Evolutionary conservation across 768 basidiomycete genomes (phyloP).

Genomic region (Suillus alpinus): DNA sequence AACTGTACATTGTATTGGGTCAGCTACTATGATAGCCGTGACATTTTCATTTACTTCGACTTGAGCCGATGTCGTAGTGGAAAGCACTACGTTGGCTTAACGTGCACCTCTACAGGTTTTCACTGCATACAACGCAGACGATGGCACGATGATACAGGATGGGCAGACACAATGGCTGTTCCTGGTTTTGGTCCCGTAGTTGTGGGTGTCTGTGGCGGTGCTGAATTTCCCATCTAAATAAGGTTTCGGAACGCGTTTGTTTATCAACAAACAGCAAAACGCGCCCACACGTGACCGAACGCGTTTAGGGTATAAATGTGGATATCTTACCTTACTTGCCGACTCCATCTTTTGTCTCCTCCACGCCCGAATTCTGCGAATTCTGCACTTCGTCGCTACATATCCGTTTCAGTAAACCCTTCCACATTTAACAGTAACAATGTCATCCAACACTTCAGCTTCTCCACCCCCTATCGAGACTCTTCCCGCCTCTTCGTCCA

Average conservation of each 20-base stretch:
- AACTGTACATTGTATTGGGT: background rate
- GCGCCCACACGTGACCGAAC: conserved; percentile 9
- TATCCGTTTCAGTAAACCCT: background rate
- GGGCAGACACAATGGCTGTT: background rate
- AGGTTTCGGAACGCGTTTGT: conserved; percentile 5
- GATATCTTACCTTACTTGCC: background rate
- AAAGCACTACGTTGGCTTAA: background rate
- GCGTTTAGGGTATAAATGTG: conserved; percentile 8
- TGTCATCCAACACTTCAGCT: conserved; percentile 11
- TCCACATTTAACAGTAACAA: background rate
- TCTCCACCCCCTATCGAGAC: conserved; percentile 13
- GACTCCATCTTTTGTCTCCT: conserved; percentile 3
- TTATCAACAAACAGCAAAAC: conserved; percentile 9
- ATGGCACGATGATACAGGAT: background rate
- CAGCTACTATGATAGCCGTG: background rate
- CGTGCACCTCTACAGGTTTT: background rate
- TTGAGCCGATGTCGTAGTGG: background rate
- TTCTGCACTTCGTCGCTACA: background rate
- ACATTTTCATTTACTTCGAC: background rate
- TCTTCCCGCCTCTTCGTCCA: conserved; percentile 18
- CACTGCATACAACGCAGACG: background rate
- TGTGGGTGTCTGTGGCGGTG: conserved; percentile 6
- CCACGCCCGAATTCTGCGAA: background rate
- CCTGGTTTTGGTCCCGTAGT: background rate
- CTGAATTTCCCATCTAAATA: conserved; percentile 8